Base-by-base conservation (phyloP, 768 basidiomycete genomes). In the Psilocybe cyanescens region DNA sequence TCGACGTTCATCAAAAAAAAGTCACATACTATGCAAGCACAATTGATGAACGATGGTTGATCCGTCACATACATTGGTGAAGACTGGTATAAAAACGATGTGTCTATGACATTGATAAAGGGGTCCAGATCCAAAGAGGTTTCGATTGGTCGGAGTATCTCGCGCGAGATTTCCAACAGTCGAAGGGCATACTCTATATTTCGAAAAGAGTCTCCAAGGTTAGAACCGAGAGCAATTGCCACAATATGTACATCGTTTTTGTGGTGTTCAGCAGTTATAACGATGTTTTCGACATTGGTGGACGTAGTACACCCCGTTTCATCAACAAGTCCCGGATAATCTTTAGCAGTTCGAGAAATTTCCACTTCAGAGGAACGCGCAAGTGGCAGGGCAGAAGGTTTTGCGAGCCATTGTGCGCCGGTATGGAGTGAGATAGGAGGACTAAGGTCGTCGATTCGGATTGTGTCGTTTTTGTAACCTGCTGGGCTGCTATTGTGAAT, bases 21-120 rank as follows among this genome's bases (percentile, higher is more conserved):
- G 16, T 8, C 16, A 81, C 92, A 59, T 63, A 97, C 96, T 74
- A 94, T 78, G 63, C 94, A 91, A n/a, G 92, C 93, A 65, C 92
- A 91, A 69, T 98, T 99, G 61, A 91, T 83, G 75, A 98, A 99
- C 37, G 80, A 77, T 11, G 89, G 91, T 72, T 99, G 97, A 59
- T 97, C 90, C 9, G 85, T 85, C 46, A 97, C 90, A 71, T 99
- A 99, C 97, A 99, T 99, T 0, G 97, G 94, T 9, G 89, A 81
- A 17, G 91, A 95, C 75, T 98, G 91, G 71, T 98, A 99, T 78
- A 98, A 71, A 75, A 95, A 92, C 70, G 94, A 95, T 1, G 94
- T 95, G 67, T 92, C 82, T 19, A 88, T 73, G 30, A 97, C 79
- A 14, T 68, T 69, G 2, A 81, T 72, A 29, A 66, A 66, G 0